Evolutionary conservation across 805 yeast species (phyloP), one percentile per base, ranked within the genome.

Genomic region (Wickerhamomyces silvicola): DNA sequence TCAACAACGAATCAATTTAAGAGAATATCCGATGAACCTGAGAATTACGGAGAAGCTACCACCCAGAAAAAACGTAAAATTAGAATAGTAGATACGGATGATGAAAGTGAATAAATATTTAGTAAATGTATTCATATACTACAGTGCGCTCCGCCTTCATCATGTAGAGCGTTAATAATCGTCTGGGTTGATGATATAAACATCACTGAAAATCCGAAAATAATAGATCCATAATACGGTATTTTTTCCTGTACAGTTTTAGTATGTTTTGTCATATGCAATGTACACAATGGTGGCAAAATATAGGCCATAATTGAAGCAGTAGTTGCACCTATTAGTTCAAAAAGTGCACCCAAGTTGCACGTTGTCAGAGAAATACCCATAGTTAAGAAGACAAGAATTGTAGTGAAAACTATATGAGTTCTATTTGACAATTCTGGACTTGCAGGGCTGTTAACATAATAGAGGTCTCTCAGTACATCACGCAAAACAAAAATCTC

Each of bases 271-370:
- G 86, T 72, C 46, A 88, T 68, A 40, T 79, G 75, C 39, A 86
- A 55, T 46, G 70, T 82, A 46, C 96, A 88, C 53, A 80, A 54
- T 4, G 96, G 95, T 0, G 97, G 97, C 12, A 88, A 60, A 15
- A 88, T 85, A 52, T 84, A 88, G 0, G 97, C 97, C 81, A 90
- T 79, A 23, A 83, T 64, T 13, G 94, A 85, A 0, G 97, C 97
- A 0, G 95, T 81, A 0, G 95, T 81, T 0, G 96, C 88, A 2
- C 97, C 97, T 20, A 86, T 87, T 4, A 88, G 66, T 51, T 90
- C 97, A 24, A 88, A 64, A 18, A 90, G 79, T 10, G 92, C 82
- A 1, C 97, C 97, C 35, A 88, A 64, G 43, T 87, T 85, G 50
- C 96, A 88, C 0, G 96, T 85, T 36, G 77, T 58, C 20, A 90